Evolutionary conservation across 305 asterid species (phyloP).

Genomic region (Ilex paraguariensis): DNA sequence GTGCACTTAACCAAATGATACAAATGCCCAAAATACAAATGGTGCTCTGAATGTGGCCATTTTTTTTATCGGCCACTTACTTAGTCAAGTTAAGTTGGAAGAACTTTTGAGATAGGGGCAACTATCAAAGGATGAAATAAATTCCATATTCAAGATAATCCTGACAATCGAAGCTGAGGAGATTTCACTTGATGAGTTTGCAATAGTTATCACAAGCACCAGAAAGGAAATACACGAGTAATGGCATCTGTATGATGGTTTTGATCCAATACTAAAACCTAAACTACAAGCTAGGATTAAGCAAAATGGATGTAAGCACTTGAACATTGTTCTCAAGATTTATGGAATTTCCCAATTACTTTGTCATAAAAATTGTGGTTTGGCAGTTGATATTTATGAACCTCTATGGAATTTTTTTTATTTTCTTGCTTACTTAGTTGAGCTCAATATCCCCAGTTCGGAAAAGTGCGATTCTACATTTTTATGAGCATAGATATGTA

Average conservation of each 20-base stretch:
- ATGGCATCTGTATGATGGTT: conserved; percentile 98
- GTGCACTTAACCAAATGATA: conserved; percentile 83
- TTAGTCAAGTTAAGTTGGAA: conserved; percentile 98
- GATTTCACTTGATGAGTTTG: conserved; percentile 87
- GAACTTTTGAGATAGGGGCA: conserved; percentile 94
- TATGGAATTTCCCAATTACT: no score
- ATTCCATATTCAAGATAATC: conserved; percentile 92
- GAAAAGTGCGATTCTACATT: no score
- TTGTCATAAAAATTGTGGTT: no score
- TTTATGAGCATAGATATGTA: no score
- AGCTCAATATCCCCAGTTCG: no score
- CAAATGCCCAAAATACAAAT: conserved; percentile 92
- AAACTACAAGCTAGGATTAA: conserved; percentile 91
- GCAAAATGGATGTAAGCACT: conserved; percentile 90
- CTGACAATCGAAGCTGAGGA: conserved; percentile 99
- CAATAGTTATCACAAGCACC: conserved; percentile 90
- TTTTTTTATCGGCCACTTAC: conserved; percentile 98
- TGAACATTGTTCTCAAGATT: not conserved
- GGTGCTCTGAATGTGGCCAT: conserved; percentile 97
- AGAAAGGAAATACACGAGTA: conserved; percentile 98
- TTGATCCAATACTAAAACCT: conserved; percentile 92
- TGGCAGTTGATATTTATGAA: no score
- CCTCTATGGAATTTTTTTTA: no score
- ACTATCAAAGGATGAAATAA: conserved; percentile 85
- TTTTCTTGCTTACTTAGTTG: no score